Conservation (phyloP, 2,329 filamentous ascomycete genomes). For the Colletotrichum ledebouriae region DNA sequence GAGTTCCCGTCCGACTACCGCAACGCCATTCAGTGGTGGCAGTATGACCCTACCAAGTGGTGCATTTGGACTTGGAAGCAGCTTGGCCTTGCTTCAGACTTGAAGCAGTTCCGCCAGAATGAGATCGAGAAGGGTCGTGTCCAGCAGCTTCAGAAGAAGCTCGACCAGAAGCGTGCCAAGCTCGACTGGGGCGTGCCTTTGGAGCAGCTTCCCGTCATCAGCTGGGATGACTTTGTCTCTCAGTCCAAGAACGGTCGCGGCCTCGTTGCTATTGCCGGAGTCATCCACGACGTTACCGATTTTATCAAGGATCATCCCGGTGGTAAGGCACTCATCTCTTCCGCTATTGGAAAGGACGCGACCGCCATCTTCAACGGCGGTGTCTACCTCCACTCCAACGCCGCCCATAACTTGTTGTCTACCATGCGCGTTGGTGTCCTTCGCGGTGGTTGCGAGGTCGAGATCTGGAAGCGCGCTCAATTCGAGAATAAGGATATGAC, state of each 20-base stretch:
- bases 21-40: conserved; percentile 91
- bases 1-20: conserved; percentile 95
- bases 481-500: conserved; percentile 86
- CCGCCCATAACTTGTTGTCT: conserved; percentile 87
- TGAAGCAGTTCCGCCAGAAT: conserved; percentile 92
- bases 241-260: conserved; percentile 83
- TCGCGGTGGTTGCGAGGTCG: conserved; percentile 87
- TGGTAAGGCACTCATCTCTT: conserved; percentile 87
- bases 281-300: conserved; percentile 86
- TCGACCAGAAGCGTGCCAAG: conserved; percentile 84
- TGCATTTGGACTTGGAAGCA: conserved; percentile 87
- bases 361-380: conserved; percentile 94
- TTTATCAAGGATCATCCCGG: conserved; percentile 94
- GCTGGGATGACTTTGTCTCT: conserved; percentile 88
- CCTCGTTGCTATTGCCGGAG: conserved; percentile 83
- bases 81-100: conserved; percentile 84
- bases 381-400: conserved; percentile 91
- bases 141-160: conserved; percentile 92
- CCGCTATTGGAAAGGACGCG: conserved; percentile 87
- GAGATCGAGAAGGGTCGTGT: conserved; percentile 93
- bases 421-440: conserved; percentile 92
- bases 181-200: conserved; percentile 91
- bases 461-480: conserved; percentile 92
- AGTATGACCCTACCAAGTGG: conserved; percentile 95
- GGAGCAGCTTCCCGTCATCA: conserved; percentile 86